Conservation (phyloP, 306 rosid genomes). For the Oxytropis ochrocephala region DNA sequence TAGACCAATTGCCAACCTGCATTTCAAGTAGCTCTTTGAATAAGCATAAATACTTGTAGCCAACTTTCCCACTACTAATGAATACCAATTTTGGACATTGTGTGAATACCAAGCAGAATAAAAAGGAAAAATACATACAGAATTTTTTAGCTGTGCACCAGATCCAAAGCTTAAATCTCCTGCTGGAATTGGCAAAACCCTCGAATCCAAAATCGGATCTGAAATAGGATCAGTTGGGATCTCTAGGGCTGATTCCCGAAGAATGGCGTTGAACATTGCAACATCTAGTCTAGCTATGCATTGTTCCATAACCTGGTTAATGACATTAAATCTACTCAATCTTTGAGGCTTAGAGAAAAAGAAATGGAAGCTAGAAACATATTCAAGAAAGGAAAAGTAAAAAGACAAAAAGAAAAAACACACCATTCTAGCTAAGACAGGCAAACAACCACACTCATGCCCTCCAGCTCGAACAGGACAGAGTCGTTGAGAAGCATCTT, state of each 20-base stretch:
- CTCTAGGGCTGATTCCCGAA: constrained; percentile 91
- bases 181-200: constrained; percentile 92
- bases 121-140: constrained; percentile 36
- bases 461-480: constrained; percentile 97
- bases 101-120: background rate
- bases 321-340: constrained; percentile 24
- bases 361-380: constrained; percentile 4
- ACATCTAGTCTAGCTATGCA: constrained; percentile 81
- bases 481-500: constrained; percentile 78
- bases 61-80: no score
- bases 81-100: background rate
- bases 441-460: constrained; percentile 97
- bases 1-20: constrained; percentile 96
- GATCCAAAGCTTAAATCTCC: constrained; percentile 97
- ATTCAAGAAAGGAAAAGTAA: background rate
- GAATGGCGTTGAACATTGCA: constrained; percentile 96
- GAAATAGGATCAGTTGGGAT: constrained; percentile 96
- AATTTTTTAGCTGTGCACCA: constrained; percentile 96
- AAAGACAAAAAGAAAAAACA: background rate
- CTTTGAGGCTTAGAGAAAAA: background rate
- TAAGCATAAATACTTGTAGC: constrained; percentile 9
- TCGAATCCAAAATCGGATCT: constrained; percentile 87
- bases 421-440: constrained; percentile 82
- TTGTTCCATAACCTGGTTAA: constrained; percentile 78
- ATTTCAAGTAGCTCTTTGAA: constrained; percentile 17